Conservation (phyloP, 768 basidiomycete genomes). For the Amanita exitialis region DNA sequence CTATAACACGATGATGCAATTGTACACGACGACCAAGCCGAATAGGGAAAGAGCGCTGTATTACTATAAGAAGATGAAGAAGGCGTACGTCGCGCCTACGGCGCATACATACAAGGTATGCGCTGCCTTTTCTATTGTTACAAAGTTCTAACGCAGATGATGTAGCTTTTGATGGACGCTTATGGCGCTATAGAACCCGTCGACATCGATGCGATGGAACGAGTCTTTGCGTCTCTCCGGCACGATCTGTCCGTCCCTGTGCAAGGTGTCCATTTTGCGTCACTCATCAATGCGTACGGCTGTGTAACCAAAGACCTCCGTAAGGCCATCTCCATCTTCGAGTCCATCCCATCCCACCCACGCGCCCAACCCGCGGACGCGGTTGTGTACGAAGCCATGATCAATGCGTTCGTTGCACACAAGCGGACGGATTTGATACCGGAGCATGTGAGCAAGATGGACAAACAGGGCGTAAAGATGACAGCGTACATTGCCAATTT, state of each 20-base stretch:
- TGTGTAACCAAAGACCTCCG: conserved; percentile 69
- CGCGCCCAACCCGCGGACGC: conserved; percentile 60
- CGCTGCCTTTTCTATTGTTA: not conserved
- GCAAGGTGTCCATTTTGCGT: conserved; percentile 52
- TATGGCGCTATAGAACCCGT: conserved; percentile 83
- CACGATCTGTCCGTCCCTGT: conserved; percentile 31
- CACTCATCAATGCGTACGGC: conserved; percentile 85
- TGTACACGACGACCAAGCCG: conserved; percentile 87
- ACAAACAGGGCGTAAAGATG: conserved; percentile 59
- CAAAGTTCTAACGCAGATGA: conserved; percentile 5
- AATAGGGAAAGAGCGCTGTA: conserved; percentile 66
- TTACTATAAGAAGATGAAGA: conserved; percentile 61
- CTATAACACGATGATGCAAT: conserved; percentile 98
- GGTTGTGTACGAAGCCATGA: conserved; percentile 80
- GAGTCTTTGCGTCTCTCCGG: conserved; percentile 52
- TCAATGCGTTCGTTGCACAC: conserved; percentile 77
- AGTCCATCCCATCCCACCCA: conserved; percentile 47
- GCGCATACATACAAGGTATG: conserved; percentile 89
- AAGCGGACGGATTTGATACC: conserved; percentile 73
- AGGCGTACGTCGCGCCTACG: conserved; percentile 59
- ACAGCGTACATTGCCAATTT: conserved; percentile 94
- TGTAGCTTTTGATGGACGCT: conserved; percentile 76
- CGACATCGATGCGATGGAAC: conserved; percentile 62
- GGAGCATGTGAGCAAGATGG: conserved; percentile 53
- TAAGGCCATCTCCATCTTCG: conserved; percentile 68